Base-by-base conservation (phyloP, 345 rosid genomes). In the Camelina sativa region DNA sequence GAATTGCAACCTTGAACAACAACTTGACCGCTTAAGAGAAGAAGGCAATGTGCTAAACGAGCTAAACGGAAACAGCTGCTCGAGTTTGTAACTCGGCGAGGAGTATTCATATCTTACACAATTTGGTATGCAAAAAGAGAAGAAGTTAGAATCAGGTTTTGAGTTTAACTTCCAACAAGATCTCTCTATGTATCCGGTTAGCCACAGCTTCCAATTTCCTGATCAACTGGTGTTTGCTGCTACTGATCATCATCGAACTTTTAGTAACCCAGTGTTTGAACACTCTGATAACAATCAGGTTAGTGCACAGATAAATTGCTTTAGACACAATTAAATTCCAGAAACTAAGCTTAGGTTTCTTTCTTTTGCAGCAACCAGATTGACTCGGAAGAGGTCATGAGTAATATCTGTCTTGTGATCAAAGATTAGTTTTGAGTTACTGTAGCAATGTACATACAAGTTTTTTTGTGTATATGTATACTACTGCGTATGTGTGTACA, bases 71-170 rank as follows among this genome's bases (percentile, higher is more conserved):
- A 81, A 62, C 69, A 78, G 77, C 23, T 83, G 81, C 75, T 75
- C 85, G 40, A 76, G 59, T 72, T 69, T 80, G 44, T 85, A 81
- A 56, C 85, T 76, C 1, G 74, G 80, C 9, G 87, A 86, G 16
- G 87, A 84, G 51, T 84, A 80, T 71, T 67, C 28, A 10, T n/a
- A 38, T 68, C 7, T 23, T 38, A 68, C 62, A 22, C 41, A 40
- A 54, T 55, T 43, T 55, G 63, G 53, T n/a, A 3, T 84, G 68
- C 82, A 79, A 19, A 85, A 84, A 13, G 55, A 64, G 50, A 78
- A 80, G 73, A 84, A 81, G 62, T 50, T 81, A 67, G 77, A 80
- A 76, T 77, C 63, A 4, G 80, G 73, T 8, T 73, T 73, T 70
- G 85, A 80, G 74, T 79, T 76, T 15, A 44, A 63, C 71, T 82